Evolutionary conservation across 352 stramenopile species (phyloP).

Genomic region (Aphanomyces astaci): DNA sequence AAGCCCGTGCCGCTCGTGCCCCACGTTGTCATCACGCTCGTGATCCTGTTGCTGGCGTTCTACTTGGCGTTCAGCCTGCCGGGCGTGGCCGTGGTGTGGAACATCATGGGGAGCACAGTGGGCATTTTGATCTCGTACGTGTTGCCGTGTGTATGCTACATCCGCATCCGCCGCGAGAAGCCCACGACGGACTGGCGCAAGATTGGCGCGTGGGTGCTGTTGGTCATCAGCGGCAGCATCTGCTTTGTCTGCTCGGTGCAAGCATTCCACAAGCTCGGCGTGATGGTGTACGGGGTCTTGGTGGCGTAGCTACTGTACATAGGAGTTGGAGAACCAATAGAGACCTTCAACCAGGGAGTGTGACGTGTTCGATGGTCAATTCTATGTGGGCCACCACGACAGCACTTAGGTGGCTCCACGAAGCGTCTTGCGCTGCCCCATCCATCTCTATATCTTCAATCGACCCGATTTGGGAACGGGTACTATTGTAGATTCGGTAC

Average conservation of each 20-base stretch:
- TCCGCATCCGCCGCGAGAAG: slow-evolving; percentile 71
- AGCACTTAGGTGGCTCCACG: no score
- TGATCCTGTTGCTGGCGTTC: slow-evolving; percentile 53
- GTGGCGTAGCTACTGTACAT: neutral
- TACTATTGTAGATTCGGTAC: no score
- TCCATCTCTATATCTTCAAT: no score
- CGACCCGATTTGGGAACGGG: no score
- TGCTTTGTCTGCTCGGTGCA: slow-evolving; percentile 48
- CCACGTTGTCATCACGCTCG: slow-evolving; percentile 60
- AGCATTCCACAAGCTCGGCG: slow-evolving; percentile 22
- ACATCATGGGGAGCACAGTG: slow-evolving; percentile 82
- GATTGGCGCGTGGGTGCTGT: slow-evolving; percentile 64
- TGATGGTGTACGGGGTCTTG: neutral
- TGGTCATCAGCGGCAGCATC: slow-evolving; percentile 59
- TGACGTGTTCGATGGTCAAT: no score
- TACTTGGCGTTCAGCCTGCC: slow-evolving; percentile 62
- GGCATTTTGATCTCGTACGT: slow-evolving; percentile 84
- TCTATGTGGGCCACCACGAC: no score
- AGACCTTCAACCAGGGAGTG: neutral
- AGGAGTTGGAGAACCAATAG: neutral
- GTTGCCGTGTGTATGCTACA: slow-evolving; percentile 79
- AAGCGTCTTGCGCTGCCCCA: no score
- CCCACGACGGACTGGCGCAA: slow-evolving; percentile 56
- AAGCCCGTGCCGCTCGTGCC: slow-evolving; percentile 23
- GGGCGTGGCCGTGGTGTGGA: slow-evolving; percentile 81